Percentiles rank a stretch among this genome's conserved stretches.
These are phyloP conservation scores for Craspedostauros australis DNA, from an alignment of 108 stramenopile species.

Conservation along the genomic window DNA sequence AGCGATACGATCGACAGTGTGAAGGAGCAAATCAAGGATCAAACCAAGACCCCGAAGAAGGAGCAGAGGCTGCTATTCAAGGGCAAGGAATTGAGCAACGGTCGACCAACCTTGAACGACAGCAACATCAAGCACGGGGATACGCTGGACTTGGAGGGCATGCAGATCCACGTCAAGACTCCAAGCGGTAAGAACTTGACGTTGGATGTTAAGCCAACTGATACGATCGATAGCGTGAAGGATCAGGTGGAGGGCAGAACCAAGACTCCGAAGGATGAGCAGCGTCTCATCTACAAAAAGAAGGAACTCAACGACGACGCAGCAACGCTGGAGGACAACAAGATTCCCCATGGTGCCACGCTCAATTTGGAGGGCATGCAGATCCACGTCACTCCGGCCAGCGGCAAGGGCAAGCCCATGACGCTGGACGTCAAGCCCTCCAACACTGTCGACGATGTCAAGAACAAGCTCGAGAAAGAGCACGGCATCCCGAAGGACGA, in stretches of 20 bases:
- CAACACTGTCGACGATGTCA: constrained; percentile 18
- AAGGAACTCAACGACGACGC: not conserved
- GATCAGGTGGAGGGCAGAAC: constrained; percentile 11
- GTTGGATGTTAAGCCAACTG: constrained; percentile 3
- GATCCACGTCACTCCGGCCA: too few relatives aligned
- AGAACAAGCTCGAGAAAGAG: constrained; percentile 11
- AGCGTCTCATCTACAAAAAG: constrained; percentile 1
- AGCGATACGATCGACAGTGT: constrained; percentile 7
- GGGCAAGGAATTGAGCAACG: too few relatives aligned
- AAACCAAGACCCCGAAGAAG: not conserved
- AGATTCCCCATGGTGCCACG: constrained; percentile 9
- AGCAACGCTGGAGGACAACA: constrained; percentile 5
- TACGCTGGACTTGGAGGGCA: constrained; percentile 6
- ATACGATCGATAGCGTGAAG: constrained; percentile 5
- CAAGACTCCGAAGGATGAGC: not conserved
- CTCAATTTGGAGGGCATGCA: too few relatives aligned
- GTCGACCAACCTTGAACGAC: not conserved
- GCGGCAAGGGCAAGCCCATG: constrained; percentile 4
- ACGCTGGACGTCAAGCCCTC: constrained; percentile 3
- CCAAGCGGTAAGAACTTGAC: constrained; percentile 4
- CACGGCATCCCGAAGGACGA: constrained; percentile 12
- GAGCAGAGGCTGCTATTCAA: constrained; percentile 6
- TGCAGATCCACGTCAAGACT: not conserved
- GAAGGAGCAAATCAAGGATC: constrained; percentile 5
- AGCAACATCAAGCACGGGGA: constrained; percentile 10